These are phyloP conservation scores for Hymenoscyphus fraxineus DNA, from an alignment of 2,329 filamentous ascomycete genomes.

Conservation along the genomic window DNA sequence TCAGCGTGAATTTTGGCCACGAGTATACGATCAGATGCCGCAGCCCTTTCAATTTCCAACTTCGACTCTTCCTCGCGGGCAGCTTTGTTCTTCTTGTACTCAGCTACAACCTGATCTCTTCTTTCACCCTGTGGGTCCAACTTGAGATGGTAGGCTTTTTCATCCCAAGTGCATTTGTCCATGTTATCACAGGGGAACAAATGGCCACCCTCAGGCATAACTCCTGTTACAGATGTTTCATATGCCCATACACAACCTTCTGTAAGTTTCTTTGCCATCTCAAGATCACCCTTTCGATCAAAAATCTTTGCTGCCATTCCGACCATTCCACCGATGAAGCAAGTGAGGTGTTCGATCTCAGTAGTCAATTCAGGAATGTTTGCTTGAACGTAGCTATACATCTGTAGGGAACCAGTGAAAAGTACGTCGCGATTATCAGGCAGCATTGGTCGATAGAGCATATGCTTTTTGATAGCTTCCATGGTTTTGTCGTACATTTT, in stretches of 20 bases:
- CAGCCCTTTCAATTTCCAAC: conserved; percentile 36
- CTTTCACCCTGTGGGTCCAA: conserved; percentile 39
- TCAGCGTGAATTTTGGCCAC: neutral
- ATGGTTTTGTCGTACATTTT: conserved; percentile 67
- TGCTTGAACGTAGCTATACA: conserved; percentile 39
- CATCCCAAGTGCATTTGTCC: conserved; percentile 32
- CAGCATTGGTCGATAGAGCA: conserved; percentile 76
- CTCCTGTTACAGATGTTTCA: conserved; percentile 52
- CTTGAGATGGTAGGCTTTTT: conserved; percentile 28
- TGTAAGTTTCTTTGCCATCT: conserved; percentile 59
- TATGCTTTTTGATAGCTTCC: conserved; percentile 64
- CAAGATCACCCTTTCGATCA: conserved; percentile 54
- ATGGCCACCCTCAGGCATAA: conserved; percentile 59
- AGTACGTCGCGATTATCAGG: conserved; percentile 65
- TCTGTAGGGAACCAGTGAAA: conserved; percentile 62
- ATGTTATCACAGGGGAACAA: conserved; percentile 45
- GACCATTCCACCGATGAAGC: conserved; percentile 69
- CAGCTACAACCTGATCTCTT: conserved; percentile 42
- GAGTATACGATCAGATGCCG: neutral
- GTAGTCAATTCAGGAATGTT: conserved; percentile 42
- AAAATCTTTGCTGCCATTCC: conserved; percentile 63
- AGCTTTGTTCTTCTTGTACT: conserved; percentile 42
- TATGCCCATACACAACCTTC: conserved; percentile 71
- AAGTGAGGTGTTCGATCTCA: conserved; percentile 54
- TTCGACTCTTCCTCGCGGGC: conserved; percentile 37